A percentile compares a stretch with the other conserved stretches of the same genome.
Evolutionary conservation across 2,329 filamentous ascomycete genomes (phyloP).

Genomic region (Fusarium sp.): DNA sequence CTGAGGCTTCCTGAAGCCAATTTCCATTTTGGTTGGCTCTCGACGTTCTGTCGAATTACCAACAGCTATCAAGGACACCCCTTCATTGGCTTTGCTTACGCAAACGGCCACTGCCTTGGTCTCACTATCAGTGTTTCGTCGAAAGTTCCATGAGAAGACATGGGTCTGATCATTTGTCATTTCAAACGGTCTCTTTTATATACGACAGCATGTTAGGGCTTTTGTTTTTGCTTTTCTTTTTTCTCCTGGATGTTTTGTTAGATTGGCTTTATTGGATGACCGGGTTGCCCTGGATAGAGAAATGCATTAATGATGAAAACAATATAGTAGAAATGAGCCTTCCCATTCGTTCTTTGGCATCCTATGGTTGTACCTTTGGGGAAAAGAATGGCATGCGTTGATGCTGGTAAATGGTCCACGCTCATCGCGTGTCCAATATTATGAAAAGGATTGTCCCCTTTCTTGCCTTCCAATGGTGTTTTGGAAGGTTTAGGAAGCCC

Average conservation of each 20-base stretch:
- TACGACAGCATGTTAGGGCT: not conserved
- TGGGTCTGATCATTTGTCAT: not conserved
- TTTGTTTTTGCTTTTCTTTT: not conserved
- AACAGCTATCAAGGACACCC: conserved; percentile 1
- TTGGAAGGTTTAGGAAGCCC: not conserved
- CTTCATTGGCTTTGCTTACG: conserved; percentile 4
- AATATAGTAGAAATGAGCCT: conserved; percentile 4
- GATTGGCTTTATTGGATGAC: conserved; percentile 3
- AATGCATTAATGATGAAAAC: conserved; percentile 3
- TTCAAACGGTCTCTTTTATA: conserved; percentile 1
- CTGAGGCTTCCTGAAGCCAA: conserved; percentile 12
- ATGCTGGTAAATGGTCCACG: not conserved
- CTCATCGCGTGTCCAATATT: not conserved
- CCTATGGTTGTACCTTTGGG: not conserved
- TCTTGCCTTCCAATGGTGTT: not conserved
- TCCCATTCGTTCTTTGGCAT: not conserved
- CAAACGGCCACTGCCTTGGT: not conserved
- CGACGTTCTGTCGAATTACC: not conserved
- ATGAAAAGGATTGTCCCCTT: not conserved
- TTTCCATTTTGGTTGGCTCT: not conserved
- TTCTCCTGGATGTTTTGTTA: not conserved
- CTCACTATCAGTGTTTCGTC: not conserved
- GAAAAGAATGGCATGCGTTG: not conserved
- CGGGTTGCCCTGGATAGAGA: not conserved
- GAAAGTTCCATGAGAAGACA: not conserved